Evolutionary conservation across 768 basidiomycete genomes (phyloP).

Genomic region (Collybiopsis confluens): DNA sequence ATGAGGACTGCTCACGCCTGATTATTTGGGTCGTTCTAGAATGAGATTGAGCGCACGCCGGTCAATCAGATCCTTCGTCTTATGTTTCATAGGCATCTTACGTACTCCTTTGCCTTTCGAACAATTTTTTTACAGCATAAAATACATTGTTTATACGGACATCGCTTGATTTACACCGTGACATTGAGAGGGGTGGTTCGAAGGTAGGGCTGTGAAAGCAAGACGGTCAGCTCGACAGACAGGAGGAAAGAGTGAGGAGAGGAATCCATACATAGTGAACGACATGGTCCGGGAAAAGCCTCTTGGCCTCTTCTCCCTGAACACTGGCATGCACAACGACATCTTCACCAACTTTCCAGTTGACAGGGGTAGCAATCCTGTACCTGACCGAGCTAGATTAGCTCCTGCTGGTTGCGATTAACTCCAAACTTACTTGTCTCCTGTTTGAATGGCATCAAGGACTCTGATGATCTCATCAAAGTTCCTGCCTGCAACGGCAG

Average conservation of each 20-base stretch:
- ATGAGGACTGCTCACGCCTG: no score
- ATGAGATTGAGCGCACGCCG: no score
- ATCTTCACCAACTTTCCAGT: conserved; percentile 92
- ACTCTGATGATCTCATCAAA: conserved; percentile 71
- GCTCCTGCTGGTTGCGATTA: neutral
- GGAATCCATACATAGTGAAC: conserved; percentile 69
- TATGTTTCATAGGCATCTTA: no score
- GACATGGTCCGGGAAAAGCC: conserved; percentile 80
- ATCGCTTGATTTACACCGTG: neutral
- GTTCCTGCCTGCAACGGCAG: conserved; percentile 94
- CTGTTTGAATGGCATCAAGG: conserved; percentile 90
- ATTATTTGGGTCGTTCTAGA: no score
- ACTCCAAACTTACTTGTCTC: conserved; percentile 50
- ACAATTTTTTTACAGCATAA: no score
- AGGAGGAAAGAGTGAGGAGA: neutral
- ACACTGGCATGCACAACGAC: conserved; percentile 91
- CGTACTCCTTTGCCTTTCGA: no score
- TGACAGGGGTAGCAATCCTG: conserved; percentile 84
- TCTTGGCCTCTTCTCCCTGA: conserved; percentile 83
- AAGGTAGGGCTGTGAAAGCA: conserved; percentile 69
- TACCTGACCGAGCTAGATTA: conserved; percentile 24
- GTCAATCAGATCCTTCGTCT: no score
- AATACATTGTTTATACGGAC: no score
- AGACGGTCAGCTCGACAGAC: neutral
- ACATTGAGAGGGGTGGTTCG: conserved; percentile 66